Percentiles rank a stretch among this genome's conserved stretches.
Evolutionary conservation across 169 alveolate species (phyloP).

Genomic region (Amoebophrya sp.): DNA sequence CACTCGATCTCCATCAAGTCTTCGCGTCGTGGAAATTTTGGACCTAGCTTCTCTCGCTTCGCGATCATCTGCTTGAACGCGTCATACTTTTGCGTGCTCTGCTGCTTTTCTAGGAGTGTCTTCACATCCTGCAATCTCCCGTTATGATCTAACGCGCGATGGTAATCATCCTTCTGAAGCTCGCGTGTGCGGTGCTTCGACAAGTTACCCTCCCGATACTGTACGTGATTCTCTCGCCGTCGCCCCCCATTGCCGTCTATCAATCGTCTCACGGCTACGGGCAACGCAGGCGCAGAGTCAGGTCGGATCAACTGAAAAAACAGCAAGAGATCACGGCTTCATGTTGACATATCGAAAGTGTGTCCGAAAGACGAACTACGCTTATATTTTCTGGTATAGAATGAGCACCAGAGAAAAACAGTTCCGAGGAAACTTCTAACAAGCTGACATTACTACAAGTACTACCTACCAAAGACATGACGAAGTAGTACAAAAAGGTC

Average conservation of each 20-base stretch:
- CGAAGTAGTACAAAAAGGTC: too few relatives aligned
- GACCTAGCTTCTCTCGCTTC: background rate
- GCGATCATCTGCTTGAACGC: background rate
- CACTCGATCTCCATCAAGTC: conserved; percentile 1
- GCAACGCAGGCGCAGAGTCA: background rate
- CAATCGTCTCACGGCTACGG: too few relatives aligned
- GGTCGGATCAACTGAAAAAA: background rate
- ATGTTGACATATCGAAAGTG: too few relatives aligned
- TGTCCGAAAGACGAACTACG: too few relatives aligned
- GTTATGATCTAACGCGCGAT: background rate
- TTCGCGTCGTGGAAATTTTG: background rate
- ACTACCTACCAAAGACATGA: too few relatives aligned
- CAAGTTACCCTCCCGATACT: background rate
- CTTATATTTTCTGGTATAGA: too few relatives aligned
- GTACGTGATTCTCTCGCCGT: background rate
- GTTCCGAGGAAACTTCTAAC: too few relatives aligned
- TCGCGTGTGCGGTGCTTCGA: background rate
- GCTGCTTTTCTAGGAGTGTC: background rate
- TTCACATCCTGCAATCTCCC: background rate
- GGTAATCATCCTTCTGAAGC: background rate
- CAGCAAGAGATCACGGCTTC: too few relatives aligned
- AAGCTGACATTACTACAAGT: too few relatives aligned
- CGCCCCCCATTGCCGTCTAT: background rate
- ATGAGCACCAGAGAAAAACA: too few relatives aligned
- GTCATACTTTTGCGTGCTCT: background rate